Base-by-base conservation (phyloP, 2,329 filamentous ascomycete genomes). In the Graphilbum ipis-grandicollis region DNA sequence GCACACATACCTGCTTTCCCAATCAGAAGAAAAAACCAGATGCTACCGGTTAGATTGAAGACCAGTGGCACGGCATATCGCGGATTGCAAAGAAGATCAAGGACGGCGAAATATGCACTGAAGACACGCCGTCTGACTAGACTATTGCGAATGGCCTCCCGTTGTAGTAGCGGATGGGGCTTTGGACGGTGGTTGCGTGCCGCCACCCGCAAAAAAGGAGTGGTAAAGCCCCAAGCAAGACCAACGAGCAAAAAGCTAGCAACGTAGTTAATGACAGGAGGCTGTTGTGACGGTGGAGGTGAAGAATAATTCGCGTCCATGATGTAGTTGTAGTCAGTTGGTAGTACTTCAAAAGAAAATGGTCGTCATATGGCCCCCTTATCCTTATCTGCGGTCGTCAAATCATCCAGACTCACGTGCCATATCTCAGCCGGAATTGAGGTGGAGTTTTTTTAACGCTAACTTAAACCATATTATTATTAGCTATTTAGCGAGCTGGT, bases 21-120 rank as follows among this genome's bases (percentile, higher is more conserved):
- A 57, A 96, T 88, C 45, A 96, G 63, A 46, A 96, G 58, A 49
- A 96, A 96, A 58, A 96, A 96, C 88, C 88, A 96, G 38, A 94
- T 68, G 51, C 84, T 93, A 22, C 88, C 88, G 3, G 88, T 93
- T 37, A 96, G 59, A 53, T 96, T 96, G 40, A 93, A 58, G 36
- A 93, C 58, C 47, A 96, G 57, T 17, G 88, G 88, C 19, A 93
- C 59, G 6, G 84, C 81, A 56, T 96, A 96, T 15, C 72, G 69
- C 26, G 86, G 86, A 47, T 85, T 85, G 40, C 69, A 65, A 36
- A 96, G 57, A 40, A 94, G 62, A 51, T 93, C 86, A 12, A 75
- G 50, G 1, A 88, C 80, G 4, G 75, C 78, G 52, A 83, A 90
- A 49, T 79, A 71, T 8, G 77, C 65, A 2, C 68, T 68, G 44